Conservation (phyloP, 2,329 filamentous ascomycete genomes). For the Diplodia mutila region DNA sequence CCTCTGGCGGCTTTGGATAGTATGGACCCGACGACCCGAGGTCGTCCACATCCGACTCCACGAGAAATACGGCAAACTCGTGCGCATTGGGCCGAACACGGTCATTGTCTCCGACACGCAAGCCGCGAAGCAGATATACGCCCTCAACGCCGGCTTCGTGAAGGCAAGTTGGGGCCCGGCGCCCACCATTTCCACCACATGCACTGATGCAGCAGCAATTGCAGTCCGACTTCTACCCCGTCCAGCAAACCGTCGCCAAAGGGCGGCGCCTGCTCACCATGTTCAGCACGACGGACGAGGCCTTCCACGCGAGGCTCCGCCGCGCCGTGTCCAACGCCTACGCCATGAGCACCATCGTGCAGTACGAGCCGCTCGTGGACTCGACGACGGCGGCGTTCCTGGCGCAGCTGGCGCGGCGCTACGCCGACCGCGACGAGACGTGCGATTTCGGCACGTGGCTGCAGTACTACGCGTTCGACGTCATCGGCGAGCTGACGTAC, state of each 20-base stretch:
- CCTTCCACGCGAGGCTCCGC: slow-evolving; percentile 32
- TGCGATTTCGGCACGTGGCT: slow-evolving; percentile 47
- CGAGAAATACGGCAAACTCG: slow-evolving; percentile 71
- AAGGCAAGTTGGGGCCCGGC: too few species aligned
- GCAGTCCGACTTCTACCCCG: slow-evolving; percentile 20
- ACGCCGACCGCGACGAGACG: neutral
- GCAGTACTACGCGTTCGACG: slow-evolving; percentile 35
- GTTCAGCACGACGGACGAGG: slow-evolving; percentile 17
- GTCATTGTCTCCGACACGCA: slow-evolving; percentile 69
- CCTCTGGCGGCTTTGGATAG: slow-evolving; percentile 69
- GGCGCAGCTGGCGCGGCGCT: slow-evolving; percentile 29
- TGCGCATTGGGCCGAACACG: slow-evolving; percentile 79
- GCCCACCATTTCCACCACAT: too few species aligned
- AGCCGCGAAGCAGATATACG: slow-evolving; percentile 61
- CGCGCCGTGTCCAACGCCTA: slow-evolving; percentile 25
- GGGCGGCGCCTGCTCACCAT: neutral
- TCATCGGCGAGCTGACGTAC: slow-evolving; percentile 30
- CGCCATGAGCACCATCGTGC: slow-evolving; percentile 34
- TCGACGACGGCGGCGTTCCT: slow-evolving; percentile 35
- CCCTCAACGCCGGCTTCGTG: slow-evolving; percentile 44
- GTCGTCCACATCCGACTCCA: slow-evolving; percentile 65
- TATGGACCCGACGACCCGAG: slow-evolving; percentile 60
- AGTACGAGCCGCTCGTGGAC: slow-evolving; percentile 33
- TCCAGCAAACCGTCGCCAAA: slow-evolving; percentile 2
- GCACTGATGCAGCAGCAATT: neutral